Evolutionary conservation across 345 rosid genomes (phyloP).

Genomic region (Erucastrum elatum): DNA sequence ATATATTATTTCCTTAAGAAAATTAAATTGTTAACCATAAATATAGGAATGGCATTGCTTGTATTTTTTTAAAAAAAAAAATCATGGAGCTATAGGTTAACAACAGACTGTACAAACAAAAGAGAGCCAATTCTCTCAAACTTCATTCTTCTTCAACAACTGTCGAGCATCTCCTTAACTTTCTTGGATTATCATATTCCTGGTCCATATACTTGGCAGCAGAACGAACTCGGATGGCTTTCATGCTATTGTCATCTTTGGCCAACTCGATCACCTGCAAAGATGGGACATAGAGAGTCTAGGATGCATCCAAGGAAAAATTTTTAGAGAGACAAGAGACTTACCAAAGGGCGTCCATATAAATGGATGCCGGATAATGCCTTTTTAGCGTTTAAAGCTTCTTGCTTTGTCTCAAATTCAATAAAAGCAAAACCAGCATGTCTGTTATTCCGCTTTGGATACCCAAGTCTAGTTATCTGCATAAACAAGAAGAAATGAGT

Average conservation of each 20-base stretch:
- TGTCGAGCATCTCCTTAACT: slow-evolving; percentile 28
- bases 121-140: slow-evolving; percentile 39
- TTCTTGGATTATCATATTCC: slow-evolving; percentile 27
- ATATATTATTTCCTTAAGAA: too few species aligned
- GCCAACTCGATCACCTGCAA: slow-evolving; percentile 76
- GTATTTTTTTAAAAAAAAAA: too few species aligned
- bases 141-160: slow-evolving; percentile 48
- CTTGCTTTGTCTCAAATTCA: slow-evolving; percentile 84
- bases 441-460: slow-evolving; percentile 47
- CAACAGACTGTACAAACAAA: too few species aligned
- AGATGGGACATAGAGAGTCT: neutral
- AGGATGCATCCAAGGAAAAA: neutral
- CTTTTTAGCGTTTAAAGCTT: slow-evolving; percentile 67
- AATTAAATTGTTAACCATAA: too few species aligned
- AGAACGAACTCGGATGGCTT: slow-evolving; percentile 71
- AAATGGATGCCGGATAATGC: slow-evolving; percentile 75
- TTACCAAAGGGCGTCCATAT: slow-evolving; percentile 88
- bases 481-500: slow-evolving; percentile 5
- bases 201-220: slow-evolving; percentile 72
- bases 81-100: too few species aligned
- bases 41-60: too few species aligned
- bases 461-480: slow-evolving; percentile 78
- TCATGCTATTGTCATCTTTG: slow-evolving; percentile 78
- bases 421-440: slow-evolving; percentile 70
- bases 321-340: slow-evolving; percentile 11